A percentile compares a stretch with the other conserved stretches of the same genome.
These are phyloP conservation scores for Sporisorium exsertum DNA, from an alignment of 1,284 basidiomycete genomes.

Conservation along the genomic window DNA sequence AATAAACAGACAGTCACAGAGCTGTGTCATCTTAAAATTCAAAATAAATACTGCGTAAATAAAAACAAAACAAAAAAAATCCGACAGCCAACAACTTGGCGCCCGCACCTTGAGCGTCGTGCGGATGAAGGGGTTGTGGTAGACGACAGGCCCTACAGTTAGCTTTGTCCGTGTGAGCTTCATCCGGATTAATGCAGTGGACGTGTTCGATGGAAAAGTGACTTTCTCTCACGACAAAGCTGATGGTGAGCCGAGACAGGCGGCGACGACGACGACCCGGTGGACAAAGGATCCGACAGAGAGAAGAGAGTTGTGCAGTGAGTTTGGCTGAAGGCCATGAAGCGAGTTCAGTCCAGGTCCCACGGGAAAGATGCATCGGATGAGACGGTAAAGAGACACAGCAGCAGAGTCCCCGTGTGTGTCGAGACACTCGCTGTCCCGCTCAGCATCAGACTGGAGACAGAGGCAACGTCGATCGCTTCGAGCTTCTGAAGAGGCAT, in stretches of 20 bases:
- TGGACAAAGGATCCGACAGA: background rate
- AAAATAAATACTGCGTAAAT: background rate
- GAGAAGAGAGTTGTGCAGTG: background rate
- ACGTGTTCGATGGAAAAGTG: background rate
- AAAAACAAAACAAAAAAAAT: background rate
- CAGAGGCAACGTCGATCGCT: background rate
- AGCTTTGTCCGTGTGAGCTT: background rate
- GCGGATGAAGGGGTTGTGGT: background rate
- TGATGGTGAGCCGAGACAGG: slow-evolving; percentile 1
- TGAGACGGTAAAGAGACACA: background rate
- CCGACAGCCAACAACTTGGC: background rate
- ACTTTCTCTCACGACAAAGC: background rate
- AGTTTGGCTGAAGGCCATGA: background rate
- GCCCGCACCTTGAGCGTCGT: background rate
- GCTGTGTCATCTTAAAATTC: background rate
- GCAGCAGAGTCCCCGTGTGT: background rate
- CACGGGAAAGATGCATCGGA: slow-evolving; percentile 7
- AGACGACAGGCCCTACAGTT: too few relatives aligned
- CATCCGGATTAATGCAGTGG: too few relatives aligned
- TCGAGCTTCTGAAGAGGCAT: background rate
- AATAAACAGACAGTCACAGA: too few relatives aligned
- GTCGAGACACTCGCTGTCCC: background rate
- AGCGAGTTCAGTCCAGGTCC: background rate
- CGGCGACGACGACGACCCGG: background rate
- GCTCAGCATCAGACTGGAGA: too few relatives aligned